A percentile compares a stretch with the other conserved stretches of the same genome.
phyloP scores from a whole-genome alignment of 2,329 filamentous ascomycete species.

The Rutstroemia sp. region DNA sequence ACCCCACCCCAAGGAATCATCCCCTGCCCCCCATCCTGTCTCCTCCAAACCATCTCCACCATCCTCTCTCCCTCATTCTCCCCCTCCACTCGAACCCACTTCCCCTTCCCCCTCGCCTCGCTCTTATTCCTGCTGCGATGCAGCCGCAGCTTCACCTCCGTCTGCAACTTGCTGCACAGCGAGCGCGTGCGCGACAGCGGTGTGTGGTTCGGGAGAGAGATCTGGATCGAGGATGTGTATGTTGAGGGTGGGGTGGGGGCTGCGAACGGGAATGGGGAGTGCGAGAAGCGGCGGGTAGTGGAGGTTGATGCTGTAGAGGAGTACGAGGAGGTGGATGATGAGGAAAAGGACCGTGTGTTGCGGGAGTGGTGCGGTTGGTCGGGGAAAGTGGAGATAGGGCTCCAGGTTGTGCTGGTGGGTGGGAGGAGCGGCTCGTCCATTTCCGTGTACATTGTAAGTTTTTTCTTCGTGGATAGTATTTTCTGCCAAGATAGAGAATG shows the following conservation, averaged over 20 bases:
- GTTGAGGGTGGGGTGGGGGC: neutral
- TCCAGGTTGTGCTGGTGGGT: neutral
- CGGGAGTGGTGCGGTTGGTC: neutral
- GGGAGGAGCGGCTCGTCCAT: slow-evolving; percentile 7
- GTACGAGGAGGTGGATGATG: neutral
- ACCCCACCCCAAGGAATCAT: slow-evolving; percentile 7
- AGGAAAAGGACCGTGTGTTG: neutral
- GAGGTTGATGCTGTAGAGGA: neutral
- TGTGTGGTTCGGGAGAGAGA: neutral
- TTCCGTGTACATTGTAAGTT: neutral
- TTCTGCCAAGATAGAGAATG: neutral
- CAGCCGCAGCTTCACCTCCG: neutral
- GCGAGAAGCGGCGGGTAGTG: neutral
- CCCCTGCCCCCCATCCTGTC: slow-evolving; percentile 1
- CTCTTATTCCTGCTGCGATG: neutral
- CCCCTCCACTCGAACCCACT: slow-evolving; percentile 6
- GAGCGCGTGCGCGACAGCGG: slow-evolving; percentile 1
- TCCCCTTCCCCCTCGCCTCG: neutral
- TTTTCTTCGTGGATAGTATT: neutral
- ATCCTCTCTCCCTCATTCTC: slow-evolving; percentile 3
- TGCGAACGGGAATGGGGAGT: neutral
- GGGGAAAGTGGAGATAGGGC: neutral
- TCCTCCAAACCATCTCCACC: slow-evolving; percentile 7
- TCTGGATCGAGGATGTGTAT: neutral
- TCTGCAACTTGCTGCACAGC: slow-evolving; percentile 2